These are phyloP conservation scores for Huntiella omanensis DNA, from an alignment of 2,329 filamentous ascomycete species.

Conservation along the genomic window DNA sequence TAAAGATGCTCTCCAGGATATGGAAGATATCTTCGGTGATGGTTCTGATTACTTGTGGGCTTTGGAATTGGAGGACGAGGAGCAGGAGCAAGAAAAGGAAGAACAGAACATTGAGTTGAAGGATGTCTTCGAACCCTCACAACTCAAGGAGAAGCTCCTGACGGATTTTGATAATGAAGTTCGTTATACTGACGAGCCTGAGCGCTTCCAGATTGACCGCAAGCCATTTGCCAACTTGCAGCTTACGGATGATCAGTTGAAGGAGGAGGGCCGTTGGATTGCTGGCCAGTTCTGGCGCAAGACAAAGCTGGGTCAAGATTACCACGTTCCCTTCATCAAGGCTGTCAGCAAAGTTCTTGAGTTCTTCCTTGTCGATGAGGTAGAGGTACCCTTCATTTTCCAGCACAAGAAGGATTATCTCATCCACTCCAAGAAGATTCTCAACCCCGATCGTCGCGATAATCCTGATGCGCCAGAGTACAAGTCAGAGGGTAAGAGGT, in stretches of 20 bases:
- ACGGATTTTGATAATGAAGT: constrained; percentile 92
- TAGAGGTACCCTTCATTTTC: constrained; percentile 94
- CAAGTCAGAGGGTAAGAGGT: constrained; percentile 62
- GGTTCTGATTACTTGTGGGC: constrained; percentile 95
- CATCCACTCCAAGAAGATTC: constrained; percentile 63
- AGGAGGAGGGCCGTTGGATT: constrained; percentile 84
- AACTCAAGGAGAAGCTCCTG: constrained; percentile 81
- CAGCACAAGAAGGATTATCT: constrained; percentile 96
- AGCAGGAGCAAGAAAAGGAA: constrained; percentile 58
- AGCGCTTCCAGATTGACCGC: constrained; percentile 82
- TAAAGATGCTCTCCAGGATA: constrained; percentile 83
- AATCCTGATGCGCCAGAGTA: constrained; percentile 56
- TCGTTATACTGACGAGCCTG: constrained; percentile 72
- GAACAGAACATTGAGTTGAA: constrained; percentile 82
- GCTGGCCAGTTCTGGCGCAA: constrained; percentile 76
- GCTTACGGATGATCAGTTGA: constrained; percentile 66
- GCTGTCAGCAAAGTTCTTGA: constrained; percentile 83
- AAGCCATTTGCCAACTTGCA: constrained; percentile 72
- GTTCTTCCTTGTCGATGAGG: constrained; percentile 85
- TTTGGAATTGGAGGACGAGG: constrained; percentile 69
- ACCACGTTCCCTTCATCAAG: constrained; percentile 68
- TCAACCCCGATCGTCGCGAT: constrained; percentile 38
- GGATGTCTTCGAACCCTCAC: constrained; percentile 93
- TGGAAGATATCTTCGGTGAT: constrained; percentile 89
- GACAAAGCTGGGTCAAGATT: constrained; percentile 53